These are phyloP conservation scores for Pichia gijzeniarum DNA, from an alignment of 805 yeast genomes.

Conservation along the genomic window DNA sequence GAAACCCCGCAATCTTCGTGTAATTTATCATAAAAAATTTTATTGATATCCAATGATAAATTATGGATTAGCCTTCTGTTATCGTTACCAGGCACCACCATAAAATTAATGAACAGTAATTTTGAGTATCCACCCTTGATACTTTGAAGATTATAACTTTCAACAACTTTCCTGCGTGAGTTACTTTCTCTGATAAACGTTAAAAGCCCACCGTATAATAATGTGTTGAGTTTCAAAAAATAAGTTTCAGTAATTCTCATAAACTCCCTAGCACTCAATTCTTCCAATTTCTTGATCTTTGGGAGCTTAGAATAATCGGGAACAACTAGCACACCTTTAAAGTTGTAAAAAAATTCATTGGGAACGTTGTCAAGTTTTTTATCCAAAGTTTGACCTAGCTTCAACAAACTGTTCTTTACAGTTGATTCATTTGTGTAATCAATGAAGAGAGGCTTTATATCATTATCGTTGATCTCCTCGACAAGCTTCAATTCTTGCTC, in stretches of 20 bases:
- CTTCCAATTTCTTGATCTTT: conserved; percentile 24
- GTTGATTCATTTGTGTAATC: conserved; percentile 37
- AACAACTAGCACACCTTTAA: conserved; percentile 61
- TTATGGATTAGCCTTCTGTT: conserved; percentile 20
- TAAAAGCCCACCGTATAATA: conserved; percentile 27
- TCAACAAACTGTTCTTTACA: conserved; percentile 41
- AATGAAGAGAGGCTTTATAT: conserved; percentile 60
- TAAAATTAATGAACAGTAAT: conserved; percentile 27
- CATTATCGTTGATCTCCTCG: conserved; percentile 56
- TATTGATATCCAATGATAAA: conserved; percentile 18
- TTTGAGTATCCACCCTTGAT: conserved; percentile 26
- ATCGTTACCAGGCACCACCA: conserved; percentile 21
- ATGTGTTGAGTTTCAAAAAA: conserved; percentile 21
- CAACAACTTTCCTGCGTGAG: conserved; percentile 20
- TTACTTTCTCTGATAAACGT: conserved; percentile 27
- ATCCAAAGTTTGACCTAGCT: conserved; percentile 43
- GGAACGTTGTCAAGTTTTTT: conserved; percentile 37
- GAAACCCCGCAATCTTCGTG: conserved; percentile 17
- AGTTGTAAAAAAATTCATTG: conserved; percentile 44
- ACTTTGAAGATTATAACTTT: conserved; percentile 17
- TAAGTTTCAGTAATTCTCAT: conserved; percentile 22
- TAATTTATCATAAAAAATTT: conserved; percentile 16
- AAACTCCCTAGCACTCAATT: conserved; percentile 25
- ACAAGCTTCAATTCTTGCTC: conserved; percentile 50
- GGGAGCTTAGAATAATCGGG: conserved; percentile 47